Conservation (phyloP, 179 eudicot species). For the Beta macrorhiza region DNA sequence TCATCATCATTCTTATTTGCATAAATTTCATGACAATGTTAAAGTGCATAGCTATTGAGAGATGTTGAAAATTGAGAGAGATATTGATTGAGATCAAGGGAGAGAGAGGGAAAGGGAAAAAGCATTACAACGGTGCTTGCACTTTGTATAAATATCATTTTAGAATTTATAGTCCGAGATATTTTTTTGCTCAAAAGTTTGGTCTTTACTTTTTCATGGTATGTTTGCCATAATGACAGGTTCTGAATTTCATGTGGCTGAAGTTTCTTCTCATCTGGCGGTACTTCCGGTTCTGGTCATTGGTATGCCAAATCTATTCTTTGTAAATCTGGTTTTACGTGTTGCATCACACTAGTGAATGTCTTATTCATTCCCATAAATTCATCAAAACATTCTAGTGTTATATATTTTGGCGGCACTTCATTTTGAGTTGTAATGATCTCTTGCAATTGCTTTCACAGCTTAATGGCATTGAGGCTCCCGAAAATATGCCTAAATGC, state of each 20-base stretch:
- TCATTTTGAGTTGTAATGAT: neutral
- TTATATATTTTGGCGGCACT: neutral
- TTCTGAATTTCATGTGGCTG: constrained; percentile 97
- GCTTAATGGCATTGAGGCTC: constrained; percentile 83
- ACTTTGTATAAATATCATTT: neutral
- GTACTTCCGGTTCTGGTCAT: constrained; percentile 84
- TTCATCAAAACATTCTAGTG: neutral
- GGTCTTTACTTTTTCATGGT: constrained; percentile 11
- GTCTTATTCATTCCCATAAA: neutral
- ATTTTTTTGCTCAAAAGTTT: neutral
- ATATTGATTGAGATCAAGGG: neutral
- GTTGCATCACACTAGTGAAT: constrained; percentile 3
- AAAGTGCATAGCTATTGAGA: neutral
- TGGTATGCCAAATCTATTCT: constrained; percentile 47
- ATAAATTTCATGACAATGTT: neutral
- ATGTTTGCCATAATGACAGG: constrained; percentile 44
- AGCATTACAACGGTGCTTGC: neutral
- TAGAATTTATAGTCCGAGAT: neutral
- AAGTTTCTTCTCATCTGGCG: constrained; percentile 97
- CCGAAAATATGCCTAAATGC: constrained; percentile 97
- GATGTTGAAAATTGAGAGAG: neutral
- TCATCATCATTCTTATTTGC: neutral
- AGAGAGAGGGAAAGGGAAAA: neutral
- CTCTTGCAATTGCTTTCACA: constrained; percentile 26
- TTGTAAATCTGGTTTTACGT: neutral